Conservation (phyloP, 805 yeast genomes). For the Ogataea sp. region DNA sequence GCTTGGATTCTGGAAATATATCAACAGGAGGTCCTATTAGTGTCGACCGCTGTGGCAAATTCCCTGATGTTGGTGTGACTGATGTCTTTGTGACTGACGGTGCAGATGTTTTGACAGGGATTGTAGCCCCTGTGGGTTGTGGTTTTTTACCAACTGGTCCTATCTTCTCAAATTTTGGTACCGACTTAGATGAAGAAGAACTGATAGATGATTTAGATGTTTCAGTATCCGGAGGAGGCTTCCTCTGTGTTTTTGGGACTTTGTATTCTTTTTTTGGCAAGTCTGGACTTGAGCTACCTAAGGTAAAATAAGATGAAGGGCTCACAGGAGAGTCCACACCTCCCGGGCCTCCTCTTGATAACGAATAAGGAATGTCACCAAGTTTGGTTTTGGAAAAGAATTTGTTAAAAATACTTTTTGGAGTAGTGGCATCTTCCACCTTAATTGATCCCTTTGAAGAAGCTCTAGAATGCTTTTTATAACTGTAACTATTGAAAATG, state of each 20-base stretch:
- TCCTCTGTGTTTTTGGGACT: neutral
- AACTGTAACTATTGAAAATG: conserved; percentile 1
- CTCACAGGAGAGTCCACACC: conserved; percentile 17
- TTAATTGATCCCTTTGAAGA: conserved; percentile 20
- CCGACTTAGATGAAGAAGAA: conserved; percentile 4
- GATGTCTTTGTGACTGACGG: conserved; percentile 1
- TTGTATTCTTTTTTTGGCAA: neutral
- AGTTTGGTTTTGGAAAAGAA: conserved; percentile 20
- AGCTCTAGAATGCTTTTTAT: conserved; percentile 15
- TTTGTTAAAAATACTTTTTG: conserved; percentile 22
- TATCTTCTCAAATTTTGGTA: conserved; percentile 21
- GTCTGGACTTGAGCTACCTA: conserved; percentile 7
- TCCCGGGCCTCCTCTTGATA: conserved; percentile 3
- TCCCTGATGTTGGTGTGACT: neutral
- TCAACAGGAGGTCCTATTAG: neutral
- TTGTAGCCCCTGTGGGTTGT: conserved; percentile 25
- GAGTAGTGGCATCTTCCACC: conserved; percentile 12
- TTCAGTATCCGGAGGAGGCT: conserved; percentile 5
- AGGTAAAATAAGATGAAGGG: conserved; percentile 14
- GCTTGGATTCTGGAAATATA: neutral
- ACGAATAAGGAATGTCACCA: conserved; percentile 6
- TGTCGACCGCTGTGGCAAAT: neutral
- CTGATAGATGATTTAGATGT: conserved; percentile 4
- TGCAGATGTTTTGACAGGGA: conserved; percentile 16
- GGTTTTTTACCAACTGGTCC: conserved; percentile 28